Conservation (phyloP, 1,284 basidiomycete species). For the Ustilago shanxiensis region DNA sequence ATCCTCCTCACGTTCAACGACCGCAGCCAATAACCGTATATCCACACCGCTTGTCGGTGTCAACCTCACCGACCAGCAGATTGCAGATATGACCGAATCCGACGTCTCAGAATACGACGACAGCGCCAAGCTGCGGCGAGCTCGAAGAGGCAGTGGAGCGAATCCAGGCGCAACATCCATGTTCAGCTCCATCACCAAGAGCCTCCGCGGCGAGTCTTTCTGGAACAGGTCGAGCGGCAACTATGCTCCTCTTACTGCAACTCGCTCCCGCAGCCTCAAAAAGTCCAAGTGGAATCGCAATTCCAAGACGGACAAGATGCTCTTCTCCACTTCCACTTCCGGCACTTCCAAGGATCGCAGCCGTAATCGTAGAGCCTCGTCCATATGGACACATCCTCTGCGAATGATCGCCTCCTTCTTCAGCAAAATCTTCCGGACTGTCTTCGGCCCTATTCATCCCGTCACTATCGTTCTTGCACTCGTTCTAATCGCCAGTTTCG, state of each 20-base stretch:
- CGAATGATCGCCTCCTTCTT: constrained; percentile 40
- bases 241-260: constrained; percentile 22
- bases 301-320: constrained; percentile 39
- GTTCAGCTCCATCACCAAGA: constrained; percentile 45
- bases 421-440: constrained; percentile 49
- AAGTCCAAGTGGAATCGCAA: constrained; percentile 49
- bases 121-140: constrained; percentile 35
- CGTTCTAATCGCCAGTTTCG: constrained; percentile 56
- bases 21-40: constrained; percentile 18
- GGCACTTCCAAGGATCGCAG: constrained; percentile 26
- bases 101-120: constrained; percentile 56
- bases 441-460: constrained; percentile 57
- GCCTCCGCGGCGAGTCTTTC: constrained; percentile 35
- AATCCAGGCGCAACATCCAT: constrained; percentile 22
- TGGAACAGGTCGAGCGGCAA: constrained; percentile 40
- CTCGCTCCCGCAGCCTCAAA: constrained; percentile 40
- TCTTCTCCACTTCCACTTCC: constrained; percentile 30
- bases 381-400: constrained; percentile 41
- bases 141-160: constrained; percentile 23
- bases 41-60: constrained; percentile 46
- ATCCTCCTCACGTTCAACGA: constrained; percentile 26
- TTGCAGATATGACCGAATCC: constrained; percentile 56
- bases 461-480: constrained; percentile 56
- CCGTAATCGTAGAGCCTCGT: constrained; percentile 23
- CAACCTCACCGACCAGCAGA: constrained; percentile 44